Conservation (phyloP, 2,329 filamentous ascomycete species). For the Alternaria gansuensis region DNA sequence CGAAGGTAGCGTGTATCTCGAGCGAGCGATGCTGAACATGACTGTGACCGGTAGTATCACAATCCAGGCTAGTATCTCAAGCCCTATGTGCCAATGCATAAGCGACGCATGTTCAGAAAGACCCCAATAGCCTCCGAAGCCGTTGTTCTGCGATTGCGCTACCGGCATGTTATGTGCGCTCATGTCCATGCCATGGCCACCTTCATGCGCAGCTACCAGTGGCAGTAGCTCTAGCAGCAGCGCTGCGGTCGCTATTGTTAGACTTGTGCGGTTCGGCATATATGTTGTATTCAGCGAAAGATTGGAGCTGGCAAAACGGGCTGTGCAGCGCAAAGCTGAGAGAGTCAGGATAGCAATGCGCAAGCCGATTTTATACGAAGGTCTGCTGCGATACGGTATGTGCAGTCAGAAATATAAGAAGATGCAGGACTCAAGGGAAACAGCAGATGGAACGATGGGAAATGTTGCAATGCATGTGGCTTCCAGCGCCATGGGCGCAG, state of each 20-base stretch:
- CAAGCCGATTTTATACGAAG: neutral
- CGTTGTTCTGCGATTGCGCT: constrained; percentile 27
- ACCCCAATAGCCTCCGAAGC: constrained; percentile 66
- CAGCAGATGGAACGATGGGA: constrained; percentile 21
- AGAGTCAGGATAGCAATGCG: neutral
- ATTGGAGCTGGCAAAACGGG: constrained; percentile 3
- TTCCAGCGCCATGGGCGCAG: constrained; percentile 12
- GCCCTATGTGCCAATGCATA: constrained; percentile 74
- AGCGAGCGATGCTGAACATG: constrained; percentile 84
- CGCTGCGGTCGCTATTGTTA: constrained; percentile 45
- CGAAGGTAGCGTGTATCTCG: constrained; percentile 72
- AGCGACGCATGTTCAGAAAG: constrained; percentile 62
- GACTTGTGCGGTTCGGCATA: constrained; percentile 38
- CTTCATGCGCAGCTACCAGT: constrained; percentile 55
- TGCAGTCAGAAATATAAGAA: constrained; percentile 12
- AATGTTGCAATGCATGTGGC: constrained; percentile 10
- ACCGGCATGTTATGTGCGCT: constrained; percentile 35
- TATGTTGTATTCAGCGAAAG: constrained; percentile 24
- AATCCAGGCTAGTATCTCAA: constrained; percentile 77
- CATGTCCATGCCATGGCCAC: constrained; percentile 44
- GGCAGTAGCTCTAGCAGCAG: constrained; percentile 55
- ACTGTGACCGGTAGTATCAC: constrained; percentile 77
- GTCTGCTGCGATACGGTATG: constrained; percentile 11
- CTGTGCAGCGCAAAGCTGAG: constrained; percentile 5
- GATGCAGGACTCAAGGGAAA: constrained; percentile 14